Evolutionary conservation across 2,329 filamentous ascomycete species (phyloP).

Genomic region (Trichoderma arundinaceum): DNA sequence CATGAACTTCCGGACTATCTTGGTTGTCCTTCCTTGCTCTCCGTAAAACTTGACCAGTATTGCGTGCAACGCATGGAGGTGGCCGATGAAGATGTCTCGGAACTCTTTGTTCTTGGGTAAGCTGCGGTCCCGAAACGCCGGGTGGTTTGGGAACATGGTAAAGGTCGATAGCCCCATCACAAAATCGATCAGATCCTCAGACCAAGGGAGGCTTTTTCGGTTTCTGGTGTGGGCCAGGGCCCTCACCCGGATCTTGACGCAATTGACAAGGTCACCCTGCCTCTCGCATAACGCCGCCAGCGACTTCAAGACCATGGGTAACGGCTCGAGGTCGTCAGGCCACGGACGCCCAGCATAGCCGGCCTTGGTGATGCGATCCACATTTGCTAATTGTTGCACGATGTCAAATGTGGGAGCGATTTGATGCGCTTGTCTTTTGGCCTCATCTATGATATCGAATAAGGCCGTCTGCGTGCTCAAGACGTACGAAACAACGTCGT

Average conservation of each 20-base stretch:
- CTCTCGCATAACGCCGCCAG: constrained; percentile 5
- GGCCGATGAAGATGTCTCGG: constrained; percentile 14
- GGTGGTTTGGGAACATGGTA: background rate
- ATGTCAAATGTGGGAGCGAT: background rate
- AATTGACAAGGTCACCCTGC: constrained; percentile 4
- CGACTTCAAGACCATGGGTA: constrained; percentile 16
- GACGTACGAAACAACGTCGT: background rate
- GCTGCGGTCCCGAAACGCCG: background rate
- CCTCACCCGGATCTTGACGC: constrained; percentile 4
- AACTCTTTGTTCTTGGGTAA: constrained; percentile 24
- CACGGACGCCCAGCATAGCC: constrained; percentile 11
- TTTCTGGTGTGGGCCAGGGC: background rate
- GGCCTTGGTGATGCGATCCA: background rate
- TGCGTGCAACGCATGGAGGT: background rate
- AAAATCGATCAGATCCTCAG: constrained; percentile 27
- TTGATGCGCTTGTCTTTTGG: background rate
- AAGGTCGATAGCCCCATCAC: constrained; percentile 3
- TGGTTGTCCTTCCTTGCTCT: background rate
- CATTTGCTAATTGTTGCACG: background rate
- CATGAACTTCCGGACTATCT: background rate
- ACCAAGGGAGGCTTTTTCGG: constrained; percentile 6
- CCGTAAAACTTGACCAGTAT: constrained; percentile 7
- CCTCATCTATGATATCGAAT: constrained; percentile 6
- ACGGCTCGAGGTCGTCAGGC: constrained; percentile 24
- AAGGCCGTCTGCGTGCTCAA: constrained; percentile 10